Evolutionary conservation across 768 basidiomycete species (phyloP).

Genomic region (Boletus tylopilopsis): DNA sequence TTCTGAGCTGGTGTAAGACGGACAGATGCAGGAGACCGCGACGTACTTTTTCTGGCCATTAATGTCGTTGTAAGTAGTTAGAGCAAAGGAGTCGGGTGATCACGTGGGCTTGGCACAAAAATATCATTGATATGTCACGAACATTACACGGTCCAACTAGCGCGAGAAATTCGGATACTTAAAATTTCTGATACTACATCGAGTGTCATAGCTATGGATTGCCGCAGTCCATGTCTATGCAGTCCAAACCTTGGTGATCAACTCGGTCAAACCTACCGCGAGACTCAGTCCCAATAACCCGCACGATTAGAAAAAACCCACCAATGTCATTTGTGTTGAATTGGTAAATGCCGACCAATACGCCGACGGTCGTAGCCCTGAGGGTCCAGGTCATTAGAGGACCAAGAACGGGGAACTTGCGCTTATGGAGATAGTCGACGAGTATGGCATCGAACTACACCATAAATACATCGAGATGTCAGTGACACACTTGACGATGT

Average conservation of each 20-base stretch:
- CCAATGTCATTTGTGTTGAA: conserved; percentile 99
- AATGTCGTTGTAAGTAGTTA: too few species aligned
- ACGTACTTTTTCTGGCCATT: conserved; percentile 33
- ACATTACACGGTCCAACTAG: too few species aligned
- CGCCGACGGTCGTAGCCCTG: conserved; percentile 71
- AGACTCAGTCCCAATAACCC: neutral
- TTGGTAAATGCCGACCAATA: conserved; percentile 89
- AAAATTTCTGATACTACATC: neutral
- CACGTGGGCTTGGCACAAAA: too few species aligned
- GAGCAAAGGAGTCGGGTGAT: too few species aligned
- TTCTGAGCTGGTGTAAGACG: conserved; percentile 12
- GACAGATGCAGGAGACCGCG: neutral
- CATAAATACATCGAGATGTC: neutral
- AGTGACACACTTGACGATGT: neutral
- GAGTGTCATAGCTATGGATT: neutral
- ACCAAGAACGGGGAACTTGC: conserved; percentile 89
- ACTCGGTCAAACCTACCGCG: conserved; percentile 72
- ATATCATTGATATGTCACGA: too few species aligned
- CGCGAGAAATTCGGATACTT: too few species aligned
- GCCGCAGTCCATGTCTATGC: conserved; percentile 42
- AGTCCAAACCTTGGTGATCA: conserved; percentile 78
- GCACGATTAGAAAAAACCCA: conserved; percentile 38
- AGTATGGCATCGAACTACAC: conserved; percentile 71
- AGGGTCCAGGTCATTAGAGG: conserved; percentile 70
- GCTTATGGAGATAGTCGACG: conserved; percentile 88